A percentile compares a stretch with the other conserved stretches of the same genome.
phyloP scores from a whole-genome alignment of 768 basidiomycete species.

The Rhodosporidiobolus odoratus region DNA sequence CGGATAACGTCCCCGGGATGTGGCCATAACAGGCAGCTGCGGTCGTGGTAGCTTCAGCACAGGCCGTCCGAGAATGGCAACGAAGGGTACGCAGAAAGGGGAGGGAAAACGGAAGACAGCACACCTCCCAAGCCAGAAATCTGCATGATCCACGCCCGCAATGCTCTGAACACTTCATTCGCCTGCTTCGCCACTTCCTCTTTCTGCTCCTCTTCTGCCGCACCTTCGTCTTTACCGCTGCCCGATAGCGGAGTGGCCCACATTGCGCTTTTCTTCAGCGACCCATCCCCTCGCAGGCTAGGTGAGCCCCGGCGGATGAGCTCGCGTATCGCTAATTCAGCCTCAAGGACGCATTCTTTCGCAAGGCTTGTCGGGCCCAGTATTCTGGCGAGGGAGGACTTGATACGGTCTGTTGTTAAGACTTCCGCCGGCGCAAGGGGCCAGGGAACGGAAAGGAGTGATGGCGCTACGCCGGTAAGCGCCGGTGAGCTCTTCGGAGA shows the following conservation, averaged over 20 bases:
- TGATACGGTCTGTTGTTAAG: slow-evolving; percentile 66
- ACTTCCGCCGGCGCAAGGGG: background rate
- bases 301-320: slow-evolving; percentile 49
- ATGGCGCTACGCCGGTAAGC: background rate
- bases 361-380: slow-evolving; percentile 74
- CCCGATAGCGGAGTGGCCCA: slow-evolving; percentile 4
- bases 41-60: background rate
- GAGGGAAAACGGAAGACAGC: slow-evolving; percentile 38
- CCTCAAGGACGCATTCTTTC: slow-evolving; percentile 86
- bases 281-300: slow-evolving; percentile 60
- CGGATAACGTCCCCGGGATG: background rate
- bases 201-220: slow-evolving; percentile 9
- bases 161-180: slow-evolving; percentile 40
- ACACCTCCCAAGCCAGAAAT: slow-evolving; percentile 71
- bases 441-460: background rate
- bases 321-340: slow-evolving; percentile 82
- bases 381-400: slow-evolving; percentile 60
- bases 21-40: slow-evolving; percentile 2
- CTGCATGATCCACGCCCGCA: slow-evolving; percentile 54
- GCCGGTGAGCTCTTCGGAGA: background rate
- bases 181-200: slow-evolving; percentile 19
- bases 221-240: background rate
- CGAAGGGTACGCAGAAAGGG: too few relatives aligned
- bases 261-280: slow-evolving; percentile 7
- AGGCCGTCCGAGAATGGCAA: background rate